Evolutionary conservation across 2,329 filamentous ascomycete species (phyloP).

Genomic region (Acephala macrosclerotiorum): DNA sequence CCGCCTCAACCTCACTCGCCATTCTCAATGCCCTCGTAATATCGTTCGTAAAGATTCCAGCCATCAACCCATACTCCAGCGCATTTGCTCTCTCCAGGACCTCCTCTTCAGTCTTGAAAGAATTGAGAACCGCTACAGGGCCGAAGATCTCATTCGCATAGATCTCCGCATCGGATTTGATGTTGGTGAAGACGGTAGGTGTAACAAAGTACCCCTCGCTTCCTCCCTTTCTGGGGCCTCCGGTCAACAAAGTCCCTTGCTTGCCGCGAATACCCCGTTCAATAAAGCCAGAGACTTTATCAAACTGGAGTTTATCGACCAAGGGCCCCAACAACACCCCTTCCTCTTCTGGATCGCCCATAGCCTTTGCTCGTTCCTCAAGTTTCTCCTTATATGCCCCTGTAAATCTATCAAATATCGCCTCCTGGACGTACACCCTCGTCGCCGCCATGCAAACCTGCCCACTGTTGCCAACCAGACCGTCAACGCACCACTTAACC

Average conservation of each 20-base stretch:
- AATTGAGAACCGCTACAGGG: slow-evolving; percentile 64
- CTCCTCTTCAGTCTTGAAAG: slow-evolving; percentile 63
- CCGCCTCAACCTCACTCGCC: slow-evolving; percentile 57
- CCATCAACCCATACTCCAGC: slow-evolving; percentile 62
- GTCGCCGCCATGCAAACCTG: slow-evolving; percentile 80
- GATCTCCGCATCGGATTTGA: slow-evolving; percentile 49
- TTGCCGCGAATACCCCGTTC: slow-evolving; percentile 63
- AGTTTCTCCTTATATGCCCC: slow-evolving; percentile 70
- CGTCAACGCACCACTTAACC: slow-evolving; percentile 45
- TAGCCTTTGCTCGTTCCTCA: slow-evolving; percentile 65
- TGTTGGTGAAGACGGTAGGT: slow-evolving; percentile 69
- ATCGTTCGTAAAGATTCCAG: slow-evolving; percentile 59
- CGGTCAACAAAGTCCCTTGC: slow-evolving; percentile 57
- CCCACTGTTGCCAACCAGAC: slow-evolving; percentile 66
- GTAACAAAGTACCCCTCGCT: slow-evolving; percentile 72
- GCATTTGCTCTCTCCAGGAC: slow-evolving; percentile 61
- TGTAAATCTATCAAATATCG: slow-evolving; percentile 63
- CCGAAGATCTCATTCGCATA: slow-evolving; percentile 46
- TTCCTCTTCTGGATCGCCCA: slow-evolving; percentile 66
- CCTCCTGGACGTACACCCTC: slow-evolving; percentile 69
- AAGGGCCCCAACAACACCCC: slow-evolving; percentile 65
- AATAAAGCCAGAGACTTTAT: slow-evolving; percentile 70
- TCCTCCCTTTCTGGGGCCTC: slow-evolving; percentile 67
- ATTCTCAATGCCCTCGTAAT: slow-evolving; percentile 47
- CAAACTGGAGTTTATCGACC: slow-evolving; percentile 67